These are phyloP conservation scores for Metschnikowia chrysomelidarum DNA, from an alignment of 805 yeast genomes.

Conservation along the genomic window DNA sequence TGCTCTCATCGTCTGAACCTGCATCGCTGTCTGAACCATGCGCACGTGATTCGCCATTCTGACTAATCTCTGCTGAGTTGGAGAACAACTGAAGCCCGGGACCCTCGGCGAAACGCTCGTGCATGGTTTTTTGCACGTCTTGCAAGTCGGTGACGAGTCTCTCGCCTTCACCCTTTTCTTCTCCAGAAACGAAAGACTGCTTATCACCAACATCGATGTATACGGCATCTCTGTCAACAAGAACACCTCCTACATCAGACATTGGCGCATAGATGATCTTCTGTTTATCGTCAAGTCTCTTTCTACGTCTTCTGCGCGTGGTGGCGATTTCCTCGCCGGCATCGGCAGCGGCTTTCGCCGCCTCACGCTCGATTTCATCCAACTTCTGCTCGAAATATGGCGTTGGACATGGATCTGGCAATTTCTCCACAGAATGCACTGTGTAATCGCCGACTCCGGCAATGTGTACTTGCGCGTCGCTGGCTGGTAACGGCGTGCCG, in stretches of 20 bases:
- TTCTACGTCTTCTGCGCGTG: conserved; percentile 59
- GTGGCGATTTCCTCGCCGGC: conserved; percentile 54
- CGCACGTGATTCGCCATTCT: conserved; percentile 21
- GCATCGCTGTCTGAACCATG: conserved; percentile 36
- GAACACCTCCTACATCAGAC: conserved; percentile 99
- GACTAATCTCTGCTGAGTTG: conserved; percentile 46
- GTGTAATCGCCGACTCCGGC: conserved; percentile 94
- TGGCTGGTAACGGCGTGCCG: conserved; percentile 78
- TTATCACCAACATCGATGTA: conserved; percentile 76
- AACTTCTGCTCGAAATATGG: conserved; percentile 86
- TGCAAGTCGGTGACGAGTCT: conserved; percentile 80
- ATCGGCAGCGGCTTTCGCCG: conserved; percentile 60
- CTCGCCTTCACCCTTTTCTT: conserved; percentile 82
- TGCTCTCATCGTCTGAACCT: conserved; percentile 40
- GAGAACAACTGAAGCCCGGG: conserved; percentile 78
- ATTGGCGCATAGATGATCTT: conserved; percentile 96
- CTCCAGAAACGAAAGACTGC: conserved; percentile 57
- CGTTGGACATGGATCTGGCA: conserved; percentile 99
- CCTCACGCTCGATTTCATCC: conserved; percentile 78
- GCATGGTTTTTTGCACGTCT: conserved; percentile 57
- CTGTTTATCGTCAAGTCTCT: conserved; percentile 90
- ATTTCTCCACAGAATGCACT: conserved; percentile 73
- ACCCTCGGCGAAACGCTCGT: conserved; percentile 55
- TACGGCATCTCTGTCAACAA: conserved; percentile 96
- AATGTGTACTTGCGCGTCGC: conserved; percentile 78